Conservation (phyloP, 768 basidiomycete genomes). For the Daedaleopsis nitida region DNA sequence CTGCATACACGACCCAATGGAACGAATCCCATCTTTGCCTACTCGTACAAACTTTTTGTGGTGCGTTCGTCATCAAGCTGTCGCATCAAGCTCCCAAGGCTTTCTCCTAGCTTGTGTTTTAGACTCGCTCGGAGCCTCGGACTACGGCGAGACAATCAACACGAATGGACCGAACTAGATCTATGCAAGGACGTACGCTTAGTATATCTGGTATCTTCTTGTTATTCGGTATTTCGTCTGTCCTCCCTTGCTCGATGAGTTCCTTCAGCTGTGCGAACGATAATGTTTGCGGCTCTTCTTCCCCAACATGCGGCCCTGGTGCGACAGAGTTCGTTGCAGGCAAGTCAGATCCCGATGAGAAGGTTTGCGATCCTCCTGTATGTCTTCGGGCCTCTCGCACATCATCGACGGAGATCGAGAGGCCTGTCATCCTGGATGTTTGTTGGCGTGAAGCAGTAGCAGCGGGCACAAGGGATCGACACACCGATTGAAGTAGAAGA, state of each 20-base stretch:
- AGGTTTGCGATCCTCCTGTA: background rate
- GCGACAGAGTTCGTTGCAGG: background rate
- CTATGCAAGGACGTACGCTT: slow-evolving; percentile 45
- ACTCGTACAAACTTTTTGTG: background rate
- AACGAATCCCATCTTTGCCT: background rate
- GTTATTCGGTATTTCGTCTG: slow-evolving; percentile 79
- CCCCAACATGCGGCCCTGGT: background rate
- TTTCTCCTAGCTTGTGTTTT: slow-evolving; percentile 54
- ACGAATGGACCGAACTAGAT: background rate
- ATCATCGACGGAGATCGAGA: background rate
- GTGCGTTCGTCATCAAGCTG: background rate
- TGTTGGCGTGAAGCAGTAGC: no score
- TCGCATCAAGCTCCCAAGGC: slow-evolving; percentile 61
- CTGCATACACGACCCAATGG: no score
- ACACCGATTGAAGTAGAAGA: slow-evolving; percentile 76
- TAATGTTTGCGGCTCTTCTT: slow-evolving; percentile 46
- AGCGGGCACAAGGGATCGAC: background rate
- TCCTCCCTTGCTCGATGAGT: slow-evolving; percentile 70
- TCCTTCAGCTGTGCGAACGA: slow-evolving; percentile 69
- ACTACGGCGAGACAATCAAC: slow-evolving; percentile 39
- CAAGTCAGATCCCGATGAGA: background rate
- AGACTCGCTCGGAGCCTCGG: slow-evolving; percentile 58
- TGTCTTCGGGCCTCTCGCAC: background rate
- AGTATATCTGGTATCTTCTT: slow-evolving; percentile 66
- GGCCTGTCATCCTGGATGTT: background rate